phyloP scores from a whole-genome alignment of 2,329 filamentous ascomycete species.

The Sordariomycetes sp. region DNA sequence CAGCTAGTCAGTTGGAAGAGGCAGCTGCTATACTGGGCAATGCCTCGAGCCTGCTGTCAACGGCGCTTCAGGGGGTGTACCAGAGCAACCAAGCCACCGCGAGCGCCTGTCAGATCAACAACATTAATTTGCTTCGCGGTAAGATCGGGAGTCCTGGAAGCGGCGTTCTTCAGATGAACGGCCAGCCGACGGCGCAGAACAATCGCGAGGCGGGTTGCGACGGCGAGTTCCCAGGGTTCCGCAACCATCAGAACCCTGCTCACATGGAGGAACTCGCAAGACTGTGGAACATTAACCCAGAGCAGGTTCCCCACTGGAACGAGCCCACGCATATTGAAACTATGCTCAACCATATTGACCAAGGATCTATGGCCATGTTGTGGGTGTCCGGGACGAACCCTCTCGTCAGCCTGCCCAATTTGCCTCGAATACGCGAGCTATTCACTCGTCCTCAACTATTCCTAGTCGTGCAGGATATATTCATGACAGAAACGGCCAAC shows the following conservation, averaged over 20 bases:
- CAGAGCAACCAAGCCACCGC: slow-evolving; percentile 30
- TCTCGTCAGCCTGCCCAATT: slow-evolving; percentile 24
- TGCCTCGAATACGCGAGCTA: slow-evolving; percentile 15
- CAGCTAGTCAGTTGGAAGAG: slow-evolving; percentile 14
- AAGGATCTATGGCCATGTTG: slow-evolving; percentile 23
- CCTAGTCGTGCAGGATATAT: slow-evolving; percentile 24
- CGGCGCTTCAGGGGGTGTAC: slow-evolving; percentile 27
- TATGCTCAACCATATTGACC: slow-evolving; percentile 23
- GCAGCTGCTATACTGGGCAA: slow-evolving; percentile 22
- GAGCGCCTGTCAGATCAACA: slow-evolving; percentile 27
- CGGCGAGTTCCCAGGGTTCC: slow-evolving; percentile 26
- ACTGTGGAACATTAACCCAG: slow-evolving; percentile 23
- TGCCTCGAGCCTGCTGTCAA: slow-evolving; percentile 20
- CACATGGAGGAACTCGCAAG: slow-evolving; percentile 25
- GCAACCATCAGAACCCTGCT: slow-evolving; percentile 20
- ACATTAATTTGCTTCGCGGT: slow-evolving; percentile 26
- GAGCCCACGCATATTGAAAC: slow-evolving; percentile 24
- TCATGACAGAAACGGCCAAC: slow-evolving; percentile 23
- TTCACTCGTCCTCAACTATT: slow-evolving; percentile 22
- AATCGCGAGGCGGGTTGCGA: slow-evolving; percentile 27
- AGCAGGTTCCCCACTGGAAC: slow-evolving; percentile 25
- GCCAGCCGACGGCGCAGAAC: slow-evolving; percentile 28
- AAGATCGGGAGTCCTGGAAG: slow-evolving; percentile 22
- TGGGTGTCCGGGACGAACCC: slow-evolving; percentile 28
- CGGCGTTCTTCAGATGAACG: slow-evolving; percentile 28